Evolutionary conservation across 2,329 filamentous ascomycete genomes (phyloP).

Genomic region (Sphaceloma murrayae): DNA sequence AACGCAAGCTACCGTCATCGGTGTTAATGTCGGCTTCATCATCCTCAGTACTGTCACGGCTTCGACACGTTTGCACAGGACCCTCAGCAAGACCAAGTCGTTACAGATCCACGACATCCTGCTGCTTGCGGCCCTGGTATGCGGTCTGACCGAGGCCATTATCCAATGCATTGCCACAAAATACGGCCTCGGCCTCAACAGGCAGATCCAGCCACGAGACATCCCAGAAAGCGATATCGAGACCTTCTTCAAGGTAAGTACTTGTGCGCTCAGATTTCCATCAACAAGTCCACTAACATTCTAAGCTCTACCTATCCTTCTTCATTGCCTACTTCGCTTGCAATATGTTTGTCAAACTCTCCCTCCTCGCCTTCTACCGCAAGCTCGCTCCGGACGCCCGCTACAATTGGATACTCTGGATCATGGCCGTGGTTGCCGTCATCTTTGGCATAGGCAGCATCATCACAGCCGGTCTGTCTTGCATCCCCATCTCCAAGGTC

Average conservation of each 20-base stretch:
- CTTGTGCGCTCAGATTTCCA: not conserved
- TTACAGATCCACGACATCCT: constrained; percentile 13
- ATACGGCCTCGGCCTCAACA: constrained; percentile 18
- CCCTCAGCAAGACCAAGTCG: constrained; percentile 11
- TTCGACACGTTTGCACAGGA: constrained; percentile 11
- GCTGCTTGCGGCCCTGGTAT: constrained; percentile 12
- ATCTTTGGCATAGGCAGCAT: constrained; percentile 29
- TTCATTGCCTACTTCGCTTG: constrained; percentile 33
- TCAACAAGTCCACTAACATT: constrained; percentile 3
- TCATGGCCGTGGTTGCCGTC: constrained; percentile 29
- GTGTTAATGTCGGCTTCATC: constrained; percentile 16
- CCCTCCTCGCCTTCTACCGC: constrained; percentile 33
- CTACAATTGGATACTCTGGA: constrained; percentile 25
- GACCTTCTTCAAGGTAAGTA: constrained; percentile 19
- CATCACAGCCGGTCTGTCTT: constrained; percentile 31
- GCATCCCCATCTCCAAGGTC: constrained; percentile 29
- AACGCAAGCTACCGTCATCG: constrained; percentile 13
- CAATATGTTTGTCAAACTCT: constrained; percentile 35
- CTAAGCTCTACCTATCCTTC: constrained; percentile 23
- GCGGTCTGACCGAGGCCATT: constrained; percentile 18
- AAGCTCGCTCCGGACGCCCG: constrained; percentile 28
- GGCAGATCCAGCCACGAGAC: constrained; percentile 15
- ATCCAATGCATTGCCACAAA: constrained; percentile 19
- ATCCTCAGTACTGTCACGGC: constrained; percentile 11
- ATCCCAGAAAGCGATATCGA: not conserved